Evolutionary conservation across 306 rosid species (phyloP).

Genomic region (Malus orientalis): DNA sequence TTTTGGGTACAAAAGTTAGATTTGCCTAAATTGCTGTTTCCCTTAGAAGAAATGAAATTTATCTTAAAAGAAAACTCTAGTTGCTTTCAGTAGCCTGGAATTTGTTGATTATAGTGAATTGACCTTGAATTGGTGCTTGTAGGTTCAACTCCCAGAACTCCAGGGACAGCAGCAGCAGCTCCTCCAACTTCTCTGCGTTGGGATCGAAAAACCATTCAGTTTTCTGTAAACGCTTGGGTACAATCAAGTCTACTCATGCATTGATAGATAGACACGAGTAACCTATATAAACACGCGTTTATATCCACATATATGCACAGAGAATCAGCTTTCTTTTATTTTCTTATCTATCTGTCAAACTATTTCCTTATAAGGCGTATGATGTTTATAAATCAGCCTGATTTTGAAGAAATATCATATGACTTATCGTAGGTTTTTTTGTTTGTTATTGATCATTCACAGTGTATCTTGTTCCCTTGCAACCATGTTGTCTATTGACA

Average conservation of each 20-base stretch:
- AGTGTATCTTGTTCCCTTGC: neutral
- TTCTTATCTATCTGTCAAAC: neutral
- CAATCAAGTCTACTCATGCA: constrained; percentile 6
- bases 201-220: constrained; percentile 80
- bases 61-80: neutral
- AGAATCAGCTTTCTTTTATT: neutral
- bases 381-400: neutral
- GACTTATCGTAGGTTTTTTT: neutral
- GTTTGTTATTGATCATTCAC: neutral
- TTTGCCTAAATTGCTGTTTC: constrained; percentile 1
- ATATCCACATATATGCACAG: neutral
- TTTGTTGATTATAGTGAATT: constrained; percentile 9
- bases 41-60: neutral
- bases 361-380: neutral
- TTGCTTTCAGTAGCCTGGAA: neutral
- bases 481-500: neutral
- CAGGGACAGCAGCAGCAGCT: constrained; percentile 58
- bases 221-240: constrained; percentile 98
- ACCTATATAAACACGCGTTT: too few species aligned
- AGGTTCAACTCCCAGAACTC: constrained; percentile 62
- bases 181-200: constrained; percentile 67
- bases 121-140: constrained; percentile 15
- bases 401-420: neutral
- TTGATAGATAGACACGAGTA: neutral
- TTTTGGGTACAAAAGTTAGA: neutral